Evolutionary conservation across 2,329 filamentous ascomycete genomes (phyloP).

Genomic region (Colletotrichum noveboracense): DNA sequence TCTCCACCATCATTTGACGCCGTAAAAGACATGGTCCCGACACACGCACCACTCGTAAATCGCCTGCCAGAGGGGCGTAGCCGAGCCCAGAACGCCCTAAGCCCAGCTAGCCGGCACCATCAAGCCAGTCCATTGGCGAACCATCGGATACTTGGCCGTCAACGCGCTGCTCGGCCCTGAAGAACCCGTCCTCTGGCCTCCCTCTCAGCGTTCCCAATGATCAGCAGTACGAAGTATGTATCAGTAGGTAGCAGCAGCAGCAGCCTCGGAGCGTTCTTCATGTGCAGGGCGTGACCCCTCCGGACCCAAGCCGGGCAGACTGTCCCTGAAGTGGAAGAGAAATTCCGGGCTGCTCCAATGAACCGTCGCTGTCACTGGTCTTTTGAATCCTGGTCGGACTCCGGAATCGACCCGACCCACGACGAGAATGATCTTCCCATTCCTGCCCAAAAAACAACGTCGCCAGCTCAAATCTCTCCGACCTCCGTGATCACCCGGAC

Average conservation of each 20-base stretch:
- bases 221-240: neutral
- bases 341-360: neutral
- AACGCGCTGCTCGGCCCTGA: neutral
- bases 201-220: neutral
- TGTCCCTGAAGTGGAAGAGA: neutral
- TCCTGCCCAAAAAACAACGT: neutral
- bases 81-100: neutral
- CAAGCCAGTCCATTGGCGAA: neutral
- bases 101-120: neutral
- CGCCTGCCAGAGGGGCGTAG: neutral
- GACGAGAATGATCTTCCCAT: neutral
- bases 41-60: neutral
- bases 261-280: neutral
- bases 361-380: neutral
- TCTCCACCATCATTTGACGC: neutral
- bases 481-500: neutral
- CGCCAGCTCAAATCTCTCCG: neutral
- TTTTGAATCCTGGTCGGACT: neutral
- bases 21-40: neutral
- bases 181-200: neutral
- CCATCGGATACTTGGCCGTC: neutral
- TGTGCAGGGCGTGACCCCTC: neutral
- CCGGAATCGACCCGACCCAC: neutral
- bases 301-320: neutral
- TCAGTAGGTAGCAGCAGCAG: neutral